These are phyloP conservation scores for Debaryomyces sp. DNA, from an alignment of 1,139 yeast genomes.

Conservation along the genomic window DNA sequence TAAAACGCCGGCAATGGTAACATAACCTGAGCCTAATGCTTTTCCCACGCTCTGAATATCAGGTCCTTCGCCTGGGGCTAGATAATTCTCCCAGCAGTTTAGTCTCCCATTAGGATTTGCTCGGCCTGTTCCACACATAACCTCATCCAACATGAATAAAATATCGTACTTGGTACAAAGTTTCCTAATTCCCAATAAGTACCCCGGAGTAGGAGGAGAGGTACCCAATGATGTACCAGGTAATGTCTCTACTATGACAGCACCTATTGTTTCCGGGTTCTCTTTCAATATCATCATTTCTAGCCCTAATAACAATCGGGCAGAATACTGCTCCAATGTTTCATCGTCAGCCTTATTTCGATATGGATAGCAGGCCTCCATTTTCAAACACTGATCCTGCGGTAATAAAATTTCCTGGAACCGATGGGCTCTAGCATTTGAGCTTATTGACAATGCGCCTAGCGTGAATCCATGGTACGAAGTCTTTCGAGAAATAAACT, in stretches of 20 bases:
- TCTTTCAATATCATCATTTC: conserved; percentile 51
- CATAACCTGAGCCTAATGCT: conserved; percentile 65
- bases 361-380: conserved; percentile 52
- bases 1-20: conserved; percentile 62
- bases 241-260: conserved; percentile 56
- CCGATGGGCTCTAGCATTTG: conserved; percentile 42
- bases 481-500: conserved; percentile 53
- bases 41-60: conserved; percentile 66
- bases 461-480: conserved; percentile 64
- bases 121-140: conserved; percentile 69
- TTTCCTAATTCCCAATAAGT: conserved; percentile 54
- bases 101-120: conserved; percentile 31
- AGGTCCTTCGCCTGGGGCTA: conserved; percentile 52
- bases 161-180: conserved; percentile 62
- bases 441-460: conserved; percentile 55
- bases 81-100: conserved; percentile 53
- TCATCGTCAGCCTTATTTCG: conserved; percentile 49
- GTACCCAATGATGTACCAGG: conserved; percentile 64
- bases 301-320: conserved; percentile 46
- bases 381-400: conserved; percentile 45
- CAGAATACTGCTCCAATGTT: conserved; percentile 50
- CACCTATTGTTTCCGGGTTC: conserved; percentile 57
- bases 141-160: conserved; percentile 60
- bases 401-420: conserved; percentile 47
- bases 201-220: conserved; percentile 57